Evolutionary conservation across 495 filamentous ascomycete species (phyloP), one percentile per base, ranked within the genome.

Genomic region (Chaetomium cochliodes): DNA sequence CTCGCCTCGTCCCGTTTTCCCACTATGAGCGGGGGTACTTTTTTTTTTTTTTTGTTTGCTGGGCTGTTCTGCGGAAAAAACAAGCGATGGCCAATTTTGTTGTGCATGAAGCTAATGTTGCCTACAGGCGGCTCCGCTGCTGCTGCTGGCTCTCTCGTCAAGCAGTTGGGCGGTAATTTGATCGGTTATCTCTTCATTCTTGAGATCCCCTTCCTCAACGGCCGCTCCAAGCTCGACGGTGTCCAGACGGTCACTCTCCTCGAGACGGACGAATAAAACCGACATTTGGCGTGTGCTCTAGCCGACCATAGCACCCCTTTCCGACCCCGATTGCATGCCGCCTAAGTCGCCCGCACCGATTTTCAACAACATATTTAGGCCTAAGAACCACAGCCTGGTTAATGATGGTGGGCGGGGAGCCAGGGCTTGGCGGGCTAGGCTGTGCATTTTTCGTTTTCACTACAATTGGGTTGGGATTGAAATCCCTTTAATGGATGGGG

Each of bases 181-280:
- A 80, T 97, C 44, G 92, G 90, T 65, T 98, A 92, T 76, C 79
- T 97, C 64, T 98, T 99, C 81, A 87, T 99, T 69, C 87, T 99
- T 72, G 96, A 99, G 78, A 88, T 99, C 64, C 90, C 92, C 70
- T 93, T 96, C 80, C 85, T 99, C 55, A 90, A 97, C 71, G 94
- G 94, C 59, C 85, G 92, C 64, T 89, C 90, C 53, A 93, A 94
- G 83, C 87, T 99, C 66, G 84, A 86, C 69, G 76, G 78, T 54
- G 91, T 91, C 42, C 91, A 92, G 2, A 90, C 92, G 44, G 85
- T 90, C 78, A 96, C 93, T 33, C 85, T 99, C 42, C 83, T 99
- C 55, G 81, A 83, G 69, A 76, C 73, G n/a, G 64, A 76, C 54
- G 72, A 69, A 50, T 75, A 60, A 72, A 33, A 9, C 23, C 64